Base-by-base conservation (phyloP, 495 filamentous ascomycete species). In the Annulohypoxylon maeteangense region DNA sequence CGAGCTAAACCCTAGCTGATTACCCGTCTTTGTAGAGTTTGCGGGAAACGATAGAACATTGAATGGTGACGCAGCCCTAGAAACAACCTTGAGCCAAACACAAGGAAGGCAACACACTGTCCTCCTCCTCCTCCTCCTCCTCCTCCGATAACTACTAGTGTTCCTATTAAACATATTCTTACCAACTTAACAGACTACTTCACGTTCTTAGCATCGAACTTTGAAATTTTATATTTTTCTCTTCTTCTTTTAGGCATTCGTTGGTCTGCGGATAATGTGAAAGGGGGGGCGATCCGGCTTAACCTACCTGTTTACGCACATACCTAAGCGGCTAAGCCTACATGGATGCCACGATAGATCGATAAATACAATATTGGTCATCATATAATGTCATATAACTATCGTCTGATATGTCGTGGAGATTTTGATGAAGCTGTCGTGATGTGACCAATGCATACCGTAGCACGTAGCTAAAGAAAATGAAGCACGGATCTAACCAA, bases 21-120 rank as follows among this genome's bases (percentile, higher is more conserved):
- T 22, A 36, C 47, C 16, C 23, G 58, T 29, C 47, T 45, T 47
- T 45, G 27, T 57, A 59, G 23, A 59, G 63, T 57, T 67, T 65
- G 56, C 36, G 38, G 38, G 36, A 60, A 40, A 40, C 11, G 34
- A 57, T 38, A 57, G 27, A 2, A 6, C n/a, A 29, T 29, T 3
- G 29, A 51, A 56, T 58, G 70, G 47, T 51, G 70, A 72, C 70
- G 64, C 64, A 65, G 27, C 60, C 27, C 14, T 7, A 45, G n/a
- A 58, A 20, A 65, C 23, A 31, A 57, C 16, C 38, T 22, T 54
- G 20, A 47, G 48, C 23, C 27, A 62, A 59, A 53, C 31, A 18
- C 22, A 47, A 14, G 51, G 36, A 5, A 55, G 31, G 31, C 22
- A 38, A 51, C 51, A 61, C 42, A 42, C 25, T 51, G 22, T 58